A percentile compares a stretch with the other conserved stretches of the same genome.
phyloP scores from a whole-genome alignment of 495 filamentous ascomycete species.

The Tetracladium marchalianum region DNA sequence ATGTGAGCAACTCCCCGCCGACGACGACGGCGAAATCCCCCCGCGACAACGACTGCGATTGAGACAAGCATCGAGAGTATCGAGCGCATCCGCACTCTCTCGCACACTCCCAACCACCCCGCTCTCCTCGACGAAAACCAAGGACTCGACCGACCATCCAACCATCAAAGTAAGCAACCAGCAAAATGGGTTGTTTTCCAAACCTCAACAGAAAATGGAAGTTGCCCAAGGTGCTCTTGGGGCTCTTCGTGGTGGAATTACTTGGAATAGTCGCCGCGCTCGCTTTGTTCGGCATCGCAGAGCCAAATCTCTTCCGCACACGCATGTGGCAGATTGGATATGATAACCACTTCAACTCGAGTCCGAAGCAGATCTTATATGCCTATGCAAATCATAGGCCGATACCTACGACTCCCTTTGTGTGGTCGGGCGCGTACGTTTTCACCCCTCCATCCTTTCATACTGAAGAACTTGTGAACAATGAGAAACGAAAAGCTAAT shows the following conservation, averaged over 20 bases:
- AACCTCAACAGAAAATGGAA: constrained; percentile 46
- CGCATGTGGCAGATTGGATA: constrained; percentile 73
- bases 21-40: constrained; percentile 7
- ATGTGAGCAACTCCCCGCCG: constrained; percentile 12
- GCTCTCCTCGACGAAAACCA: neutral
- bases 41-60: neutral
- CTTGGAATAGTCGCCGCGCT: constrained; percentile 58
- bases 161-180: neutral
- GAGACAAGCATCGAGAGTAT: neutral
- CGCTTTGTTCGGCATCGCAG: constrained; percentile 72
- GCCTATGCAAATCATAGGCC: constrained; percentile 65
- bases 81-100: neutral
- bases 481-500: neutral
- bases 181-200: constrained; percentile 8
- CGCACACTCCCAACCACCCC: neutral
- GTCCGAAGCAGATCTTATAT: constrained; percentile 61
- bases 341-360: constrained; percentile 74
- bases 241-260: constrained; percentile 61
- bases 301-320: constrained; percentile 69
- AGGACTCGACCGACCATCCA: neutral
- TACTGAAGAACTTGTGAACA: neutral
- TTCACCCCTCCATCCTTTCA: neutral
- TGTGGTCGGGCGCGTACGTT: constrained; percentile 77
- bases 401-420: constrained; percentile 54
- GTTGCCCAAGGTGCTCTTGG: constrained; percentile 49